Conservation (phyloP, 352 stramenopile species). For the Pythium angustatum region DNA sequence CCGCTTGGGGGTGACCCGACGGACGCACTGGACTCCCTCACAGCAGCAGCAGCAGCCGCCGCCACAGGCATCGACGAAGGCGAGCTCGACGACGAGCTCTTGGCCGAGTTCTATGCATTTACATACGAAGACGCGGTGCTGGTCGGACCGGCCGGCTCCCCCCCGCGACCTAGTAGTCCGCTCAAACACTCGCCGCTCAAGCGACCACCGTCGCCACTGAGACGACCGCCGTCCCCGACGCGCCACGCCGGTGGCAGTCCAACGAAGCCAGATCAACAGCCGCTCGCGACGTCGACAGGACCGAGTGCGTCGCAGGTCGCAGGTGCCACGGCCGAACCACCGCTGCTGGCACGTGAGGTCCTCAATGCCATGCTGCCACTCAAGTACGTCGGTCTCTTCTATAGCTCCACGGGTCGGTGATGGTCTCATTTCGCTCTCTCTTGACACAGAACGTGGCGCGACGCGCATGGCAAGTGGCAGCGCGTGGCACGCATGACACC, state of each 20-base stretch:
- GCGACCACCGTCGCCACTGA: constrained; percentile 28
- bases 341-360: constrained; percentile 44
- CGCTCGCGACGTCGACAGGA: not conserved
- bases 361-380: constrained; percentile 71
- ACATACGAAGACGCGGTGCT: constrained; percentile 62
- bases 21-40: constrained; percentile 10
- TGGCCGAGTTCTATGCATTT: constrained; percentile 63
- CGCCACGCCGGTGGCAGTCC: too few relatives aligned
- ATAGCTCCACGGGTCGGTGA: not conserved
- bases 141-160: constrained; percentile 20
- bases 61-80: constrained; percentile 20
- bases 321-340: constrained; percentile 16
- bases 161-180: not conserved
- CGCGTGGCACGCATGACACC: constrained; percentile 59
- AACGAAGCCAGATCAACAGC: constrained; percentile 14
- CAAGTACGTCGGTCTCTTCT: constrained; percentile 37
- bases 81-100: constrained; percentile 32
- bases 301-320: constrained; percentile 14
- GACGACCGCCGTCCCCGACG: too few relatives aligned
- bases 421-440: not conserved
- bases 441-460: constrained; percentile 52
- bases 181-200: constrained; percentile 15
- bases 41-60: too few relatives aligned
- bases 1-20: not conserved
- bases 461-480: constrained; percentile 63